phyloP scores from a whole-genome alignment of 2,329 filamentous ascomycete genomes.

The Penicillium paneum region DNA sequence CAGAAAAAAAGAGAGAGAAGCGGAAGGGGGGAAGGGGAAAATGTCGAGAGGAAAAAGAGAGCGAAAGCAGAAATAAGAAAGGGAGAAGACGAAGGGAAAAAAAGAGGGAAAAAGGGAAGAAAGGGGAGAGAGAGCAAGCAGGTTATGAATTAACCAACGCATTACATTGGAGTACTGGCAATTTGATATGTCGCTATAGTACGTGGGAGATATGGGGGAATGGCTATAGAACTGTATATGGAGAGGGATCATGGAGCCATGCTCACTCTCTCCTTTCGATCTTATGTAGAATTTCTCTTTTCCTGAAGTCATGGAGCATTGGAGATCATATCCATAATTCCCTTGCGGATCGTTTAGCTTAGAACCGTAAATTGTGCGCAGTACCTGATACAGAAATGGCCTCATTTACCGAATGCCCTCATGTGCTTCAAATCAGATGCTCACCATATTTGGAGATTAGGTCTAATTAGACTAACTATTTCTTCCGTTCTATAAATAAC shows the following conservation, averaged over 20 bases:
- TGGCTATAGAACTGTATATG: background rate
- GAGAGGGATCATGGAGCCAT: background rate
- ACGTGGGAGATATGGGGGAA: background rate
- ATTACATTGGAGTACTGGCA: background rate
- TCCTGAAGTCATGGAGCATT: background rate
- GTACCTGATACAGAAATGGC: background rate
- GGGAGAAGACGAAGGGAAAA: slow-evolving; percentile 11
- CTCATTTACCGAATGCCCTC: background rate
- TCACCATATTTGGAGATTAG: background rate
- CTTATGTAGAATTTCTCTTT: background rate
- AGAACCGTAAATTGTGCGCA: background rate
- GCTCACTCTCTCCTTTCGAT: background rate
- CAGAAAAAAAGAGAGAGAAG: slow-evolving; percentile 7
- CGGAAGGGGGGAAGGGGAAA: slow-evolving; percentile 14
- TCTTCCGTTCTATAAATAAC: background rate
- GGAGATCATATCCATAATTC: background rate
- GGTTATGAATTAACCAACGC: slow-evolving; percentile 12
- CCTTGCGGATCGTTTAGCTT: background rate
- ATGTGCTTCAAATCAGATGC: background rate
- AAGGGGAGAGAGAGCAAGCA: slow-evolving; percentile 26
- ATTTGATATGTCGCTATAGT: slow-evolving; percentile 5
- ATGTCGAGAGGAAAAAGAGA: slow-evolving; percentile 2
- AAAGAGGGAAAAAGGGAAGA: slow-evolving; percentile 21
- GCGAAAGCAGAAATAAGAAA: slow-evolving; percentile 9
- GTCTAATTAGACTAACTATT: no score